Evolutionary conservation across 2,329 filamentous ascomycete genomes (phyloP).

Genomic region (Neofusicoccum ribis): DNA sequence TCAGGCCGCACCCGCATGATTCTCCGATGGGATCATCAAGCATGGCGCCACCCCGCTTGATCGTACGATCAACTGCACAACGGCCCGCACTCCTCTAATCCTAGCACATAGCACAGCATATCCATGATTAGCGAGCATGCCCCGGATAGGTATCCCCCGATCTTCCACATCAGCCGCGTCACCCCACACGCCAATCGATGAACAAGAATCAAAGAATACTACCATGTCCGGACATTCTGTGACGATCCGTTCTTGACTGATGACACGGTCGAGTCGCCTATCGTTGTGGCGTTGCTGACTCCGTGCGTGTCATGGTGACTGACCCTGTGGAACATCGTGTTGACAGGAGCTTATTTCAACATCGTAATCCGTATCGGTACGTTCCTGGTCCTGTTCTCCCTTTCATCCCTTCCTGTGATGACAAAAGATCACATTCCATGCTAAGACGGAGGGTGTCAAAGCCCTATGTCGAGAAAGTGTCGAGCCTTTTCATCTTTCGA

Average conservation of each 20-base stretch:
- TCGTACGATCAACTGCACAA: constrained; percentile 18
- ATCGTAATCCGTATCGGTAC: neutral
- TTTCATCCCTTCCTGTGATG: constrained; percentile 23
- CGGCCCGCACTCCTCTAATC: constrained; percentile 3
- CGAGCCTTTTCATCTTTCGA: constrained; percentile 28
- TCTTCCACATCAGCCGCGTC: constrained; percentile 13
- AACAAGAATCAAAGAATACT: constrained; percentile 17
- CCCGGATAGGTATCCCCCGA: constrained; percentile 4
- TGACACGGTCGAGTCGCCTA: constrained; percentile 1
- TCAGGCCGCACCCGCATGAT: constrained; percentile 17
- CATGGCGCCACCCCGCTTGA: constrained; percentile 17
- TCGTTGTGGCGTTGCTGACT: neutral
- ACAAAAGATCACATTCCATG: constrained; percentile 31
- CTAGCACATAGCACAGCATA: constrained; percentile 8
- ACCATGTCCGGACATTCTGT: constrained; percentile 23
- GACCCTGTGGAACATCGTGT: neutral
- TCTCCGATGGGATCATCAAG: constrained; percentile 10
- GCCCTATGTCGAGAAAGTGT: constrained; percentile 22
- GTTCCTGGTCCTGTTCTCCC: neutral
- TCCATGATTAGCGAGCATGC: neutral
- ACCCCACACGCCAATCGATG: constrained; percentile 19
- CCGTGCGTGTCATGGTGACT: neutral
- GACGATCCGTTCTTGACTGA: constrained; percentile 15
- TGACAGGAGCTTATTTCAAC: constrained; percentile 6
- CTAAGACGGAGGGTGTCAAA: constrained; percentile 28